Percentiles rank a stretch among this genome's conserved stretches.
phyloP scores from a whole-genome alignment of 345 rosid genomes.

The Ricinus communis region DNA sequence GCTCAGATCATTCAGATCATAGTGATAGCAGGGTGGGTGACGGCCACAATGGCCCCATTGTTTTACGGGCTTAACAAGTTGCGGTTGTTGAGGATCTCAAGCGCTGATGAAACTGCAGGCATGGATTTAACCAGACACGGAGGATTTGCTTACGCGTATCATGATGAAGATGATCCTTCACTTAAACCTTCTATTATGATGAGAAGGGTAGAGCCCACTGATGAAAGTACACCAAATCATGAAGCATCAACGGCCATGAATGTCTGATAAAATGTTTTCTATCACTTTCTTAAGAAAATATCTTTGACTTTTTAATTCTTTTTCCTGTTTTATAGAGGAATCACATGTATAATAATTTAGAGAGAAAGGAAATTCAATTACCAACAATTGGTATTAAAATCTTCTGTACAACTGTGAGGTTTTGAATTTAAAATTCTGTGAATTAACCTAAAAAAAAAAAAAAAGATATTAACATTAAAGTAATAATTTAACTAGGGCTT shows the following conservation, averaged over 20 bases:
- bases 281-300: background rate
- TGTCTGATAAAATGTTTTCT: background rate
- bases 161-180: conserved; percentile 19
- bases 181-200: conserved; percentile 7
- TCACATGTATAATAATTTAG: too few species aligned
- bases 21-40: conserved; percentile 29
- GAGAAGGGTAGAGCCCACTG: conserved; percentile 13
- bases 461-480: too few species aligned
- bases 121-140: conserved; percentile 35
- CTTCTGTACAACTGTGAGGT: too few species aligned
- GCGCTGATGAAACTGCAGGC: conserved; percentile 29
- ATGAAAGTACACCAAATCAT: background rate
- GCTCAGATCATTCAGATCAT: conserved; percentile 26
- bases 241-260: background rate
- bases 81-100: conserved; percentile 24
- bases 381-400: too few species aligned
- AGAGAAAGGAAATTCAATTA: too few species aligned
- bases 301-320: too few species aligned
- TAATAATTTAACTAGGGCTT: too few species aligned
- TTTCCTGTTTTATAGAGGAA: too few species aligned
- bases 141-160: conserved; percentile 25
- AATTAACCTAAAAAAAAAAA: too few species aligned
- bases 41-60: conserved; percentile 23
- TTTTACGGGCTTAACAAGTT: conserved; percentile 26
- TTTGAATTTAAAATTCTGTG: too few species aligned